Evolutionary conservation across 495 filamentous ascomycete genomes (phyloP), one percentile per base, ranked within the genome.

Genomic region (Thozetella sp.): DNA sequence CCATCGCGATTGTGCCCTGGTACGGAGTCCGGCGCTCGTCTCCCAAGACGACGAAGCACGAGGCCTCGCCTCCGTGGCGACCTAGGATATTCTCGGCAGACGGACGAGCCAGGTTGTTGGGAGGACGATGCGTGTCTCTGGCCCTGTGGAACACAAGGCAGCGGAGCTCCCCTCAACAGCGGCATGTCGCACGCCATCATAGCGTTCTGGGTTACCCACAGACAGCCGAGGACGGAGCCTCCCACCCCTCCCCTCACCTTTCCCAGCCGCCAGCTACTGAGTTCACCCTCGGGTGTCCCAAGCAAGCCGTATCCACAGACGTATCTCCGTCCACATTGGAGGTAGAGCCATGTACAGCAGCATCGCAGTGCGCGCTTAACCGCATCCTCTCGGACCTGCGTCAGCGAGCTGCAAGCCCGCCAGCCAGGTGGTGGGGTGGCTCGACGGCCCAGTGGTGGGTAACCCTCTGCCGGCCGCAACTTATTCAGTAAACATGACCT

Each of bases 311-410:
- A 20, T 46, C 55, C 27, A 52, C 63, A 25, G 56, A 54, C 56
- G 55, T 40, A 51, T 25, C 26, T 22, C 25, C 54, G 10, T 20
- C 20, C 43, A 20, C 43, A 4, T 48, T 48, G 4, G 43, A 20
- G n/a, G 43, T 48, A 48, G 10, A 20, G 10, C 43, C 43, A 48
- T 48, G 43, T 51, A n/a, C 58, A 48, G 54, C 52, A 26, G 53
- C 56, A 19, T 52, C 50, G 24, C 25, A 58, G 54, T 23, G 62
- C 57, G 63, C 62, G 68, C 62, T 61, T 72, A 66, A 62, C 70
- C 63, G 25, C 53, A 58, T 72, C 53, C 60, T 63, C 66, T 66
- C 34, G 72, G 67, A 74, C 68, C 66, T 74, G 71, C 71, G 57
- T 71, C 65, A 61, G 23, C 63, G 61, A 53, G 34, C 30, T 54